Base-by-base conservation (phyloP, 495 filamentous ascomycete genomes). In the Pseudotulostoma volvatum region DNA sequence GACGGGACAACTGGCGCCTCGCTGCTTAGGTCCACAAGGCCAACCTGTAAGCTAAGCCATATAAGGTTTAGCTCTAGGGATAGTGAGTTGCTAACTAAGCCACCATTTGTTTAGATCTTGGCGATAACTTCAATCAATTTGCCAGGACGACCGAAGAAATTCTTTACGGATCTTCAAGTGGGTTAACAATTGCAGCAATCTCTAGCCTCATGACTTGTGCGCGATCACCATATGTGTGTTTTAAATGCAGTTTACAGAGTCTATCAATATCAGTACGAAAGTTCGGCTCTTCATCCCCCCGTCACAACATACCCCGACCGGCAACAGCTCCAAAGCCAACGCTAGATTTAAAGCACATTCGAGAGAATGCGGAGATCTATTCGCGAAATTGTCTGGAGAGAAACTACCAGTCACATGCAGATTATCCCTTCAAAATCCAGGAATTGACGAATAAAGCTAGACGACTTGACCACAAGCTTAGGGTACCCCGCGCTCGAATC, bases 341-440 rank as follows among this genome's bases (percentile, higher is more conserved):
- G 14, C 68, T 86, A 36, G 77, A 95, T 56, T 65, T 93, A 55
- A 93, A 82, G 54, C 77, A 87, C 58, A 93, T 97, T 56, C 84
- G 85, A 37, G 68, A 81, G 39, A 81, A 88, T 56, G 70, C 74
- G 31, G 71, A 76, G 18, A 66, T 90, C 32, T 80, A 95, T 65
- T 61, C 74, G 42, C 64, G 79, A 41, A 97, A 92, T 54, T 92
- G 83, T 54, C 44, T 79, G 39, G 76, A 84, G 37, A 74, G 90
- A 37, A 95, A 94, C 55, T 95, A 94, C 59, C 60, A 70, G 36
- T 49, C 65, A 9, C 76, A 83, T 42, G 65, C 74, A 9, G 49
- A 64, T 2, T 73, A 79, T 45, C 79, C 88, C 1, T 61, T 61
- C 20, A 68, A 63, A 37, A 95, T 97, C 40, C 67, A 76, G 38